Conservation (phyloP, 768 basidiomycete species). For the Calocybe indica region DNA sequence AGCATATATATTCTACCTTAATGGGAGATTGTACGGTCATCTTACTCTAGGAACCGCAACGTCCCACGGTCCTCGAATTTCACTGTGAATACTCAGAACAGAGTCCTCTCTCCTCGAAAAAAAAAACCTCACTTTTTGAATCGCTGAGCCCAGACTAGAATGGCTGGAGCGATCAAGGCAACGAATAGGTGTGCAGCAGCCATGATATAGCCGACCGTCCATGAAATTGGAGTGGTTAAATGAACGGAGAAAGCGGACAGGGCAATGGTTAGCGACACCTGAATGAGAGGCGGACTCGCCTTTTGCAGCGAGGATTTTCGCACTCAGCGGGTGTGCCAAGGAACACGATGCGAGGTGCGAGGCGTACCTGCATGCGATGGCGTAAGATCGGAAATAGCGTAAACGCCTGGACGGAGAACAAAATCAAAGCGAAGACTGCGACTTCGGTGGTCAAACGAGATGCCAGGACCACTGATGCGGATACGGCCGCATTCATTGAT, state of each 20-base stretch:
- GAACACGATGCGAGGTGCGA: constrained; percentile 6
- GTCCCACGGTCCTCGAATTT: constrained; percentile 89
- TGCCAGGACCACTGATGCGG: constrained; percentile 88
- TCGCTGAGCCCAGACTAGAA: constrained; percentile 79
- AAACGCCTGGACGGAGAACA: constrained; percentile 79
- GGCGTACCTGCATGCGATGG: constrained; percentile 60
- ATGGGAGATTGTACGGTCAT: constrained; percentile 10
- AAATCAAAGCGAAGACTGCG: constrained; percentile 83
- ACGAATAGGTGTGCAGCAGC: constrained; percentile 44
- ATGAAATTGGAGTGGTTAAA: constrained; percentile 50
- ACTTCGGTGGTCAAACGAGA: constrained; percentile 81
- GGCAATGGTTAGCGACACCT: constrained; percentile 45
- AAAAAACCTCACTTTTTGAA: constrained; percentile 74
- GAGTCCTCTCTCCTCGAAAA: constrained; percentile 4
- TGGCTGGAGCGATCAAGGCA: constrained; percentile 67
- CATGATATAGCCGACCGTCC: constrained; percentile 48
- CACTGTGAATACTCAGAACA: constrained; percentile 38
- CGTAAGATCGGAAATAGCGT: constrained; percentile 80
- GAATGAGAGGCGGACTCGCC: constrained; percentile 41
- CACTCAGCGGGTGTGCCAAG: background rate
- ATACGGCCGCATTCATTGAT: constrained; percentile 89
- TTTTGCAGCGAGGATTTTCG: constrained; percentile 18
- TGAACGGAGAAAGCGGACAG: constrained; percentile 45
- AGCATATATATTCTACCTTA: background rate
- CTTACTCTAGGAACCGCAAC: constrained; percentile 73